Conservation (phyloP, 352 stramenopile genomes). For the Phytophthora sp. region DNA sequence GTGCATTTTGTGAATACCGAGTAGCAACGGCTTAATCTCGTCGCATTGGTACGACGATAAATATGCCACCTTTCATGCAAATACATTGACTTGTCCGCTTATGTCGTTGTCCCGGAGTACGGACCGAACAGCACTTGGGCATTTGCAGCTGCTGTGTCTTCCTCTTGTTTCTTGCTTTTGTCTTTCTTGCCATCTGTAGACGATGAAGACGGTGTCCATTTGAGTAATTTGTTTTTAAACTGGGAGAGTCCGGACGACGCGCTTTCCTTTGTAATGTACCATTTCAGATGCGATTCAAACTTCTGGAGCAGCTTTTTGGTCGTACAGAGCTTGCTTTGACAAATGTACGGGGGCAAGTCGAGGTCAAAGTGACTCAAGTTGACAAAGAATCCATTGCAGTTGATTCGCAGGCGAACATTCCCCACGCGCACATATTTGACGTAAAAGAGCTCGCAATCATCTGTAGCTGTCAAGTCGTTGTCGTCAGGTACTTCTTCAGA, state of each 20-base stretch:
- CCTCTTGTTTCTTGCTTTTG: constrained; percentile 61
- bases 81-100: constrained; percentile 3
- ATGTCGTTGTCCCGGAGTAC: constrained; percentile 61
- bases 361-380: constrained; percentile 85
- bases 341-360: constrained; percentile 78
- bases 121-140: constrained; percentile 79
- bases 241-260: constrained; percentile 83
- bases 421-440: constrained; percentile 88
- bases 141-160: constrained; percentile 63
- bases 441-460: constrained; percentile 82
- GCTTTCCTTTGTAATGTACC: constrained; percentile 83
- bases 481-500: constrained; percentile 47
- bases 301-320: constrained; percentile 84
- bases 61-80: not conserved
- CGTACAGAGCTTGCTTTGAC: constrained; percentile 82
- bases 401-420: constrained; percentile 80
- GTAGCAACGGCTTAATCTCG: not conserved
- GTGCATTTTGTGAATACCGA: constrained; percentile 39
- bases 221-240: constrained; percentile 88
- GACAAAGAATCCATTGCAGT: constrained; percentile 88
- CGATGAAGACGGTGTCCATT: constrained; percentile 64
- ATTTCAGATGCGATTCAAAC: constrained; percentile 85
- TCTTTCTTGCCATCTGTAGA: constrained; percentile 61
- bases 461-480: constrained; percentile 47
- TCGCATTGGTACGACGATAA: constrained; percentile 21